These are phyloP conservation scores for Syzygium aromaticum DNA, from an alignment of 345 rosid genomes.

Conservation along the genomic window DNA sequence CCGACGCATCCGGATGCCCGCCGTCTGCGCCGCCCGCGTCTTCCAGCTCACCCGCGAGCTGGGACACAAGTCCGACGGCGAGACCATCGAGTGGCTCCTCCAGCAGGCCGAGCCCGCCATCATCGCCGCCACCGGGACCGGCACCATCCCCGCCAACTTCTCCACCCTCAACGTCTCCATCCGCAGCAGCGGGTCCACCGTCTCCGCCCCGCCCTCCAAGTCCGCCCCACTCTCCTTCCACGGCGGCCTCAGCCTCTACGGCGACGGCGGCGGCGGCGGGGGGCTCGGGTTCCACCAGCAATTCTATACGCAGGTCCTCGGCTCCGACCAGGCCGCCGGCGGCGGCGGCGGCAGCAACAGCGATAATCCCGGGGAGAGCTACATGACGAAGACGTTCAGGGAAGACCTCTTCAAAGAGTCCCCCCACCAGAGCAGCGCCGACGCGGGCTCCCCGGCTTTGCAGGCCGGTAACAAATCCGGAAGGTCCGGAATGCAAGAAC, in stretches of 20 bases:
- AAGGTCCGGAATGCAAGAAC: constrained; percentile 23
- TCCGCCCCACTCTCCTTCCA: constrained; percentile 53
- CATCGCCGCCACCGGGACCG: constrained; percentile 70
- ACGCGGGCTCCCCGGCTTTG: constrained; percentile 4
- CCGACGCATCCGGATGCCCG: constrained; percentile 82
- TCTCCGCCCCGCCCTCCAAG: constrained; percentile 48
- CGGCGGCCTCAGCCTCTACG: constrained; percentile 38
- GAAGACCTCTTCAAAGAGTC: constrained; percentile 68
- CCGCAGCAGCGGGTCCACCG: constrained; percentile 51
- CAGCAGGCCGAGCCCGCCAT: constrained; percentile 82
- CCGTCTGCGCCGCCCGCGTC: constrained; percentile 75
- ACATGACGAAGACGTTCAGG: constrained; percentile 33
- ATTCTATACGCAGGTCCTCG: constrained; percentile 12
- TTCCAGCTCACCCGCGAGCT: constrained; percentile 71
- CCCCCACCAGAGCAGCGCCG: constrained; percentile 2
- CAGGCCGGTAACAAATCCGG: constrained; percentile 13
- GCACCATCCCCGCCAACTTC: constrained; percentile 85
- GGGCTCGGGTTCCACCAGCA: constrained; percentile 19
- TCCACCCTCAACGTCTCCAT: constrained; percentile 62
- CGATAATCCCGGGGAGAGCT: constrained; percentile 19
- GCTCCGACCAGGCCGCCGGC: constrained; percentile 6
- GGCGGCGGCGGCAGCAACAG: not conserved
- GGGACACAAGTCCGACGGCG: constrained; percentile 80
- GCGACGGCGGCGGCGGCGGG: constrained; percentile 19
- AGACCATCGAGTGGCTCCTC: constrained; percentile 78